Base-by-base conservation (phyloP, 495 filamentous ascomycete species). In the Neurospora tetrasperma region DNA sequence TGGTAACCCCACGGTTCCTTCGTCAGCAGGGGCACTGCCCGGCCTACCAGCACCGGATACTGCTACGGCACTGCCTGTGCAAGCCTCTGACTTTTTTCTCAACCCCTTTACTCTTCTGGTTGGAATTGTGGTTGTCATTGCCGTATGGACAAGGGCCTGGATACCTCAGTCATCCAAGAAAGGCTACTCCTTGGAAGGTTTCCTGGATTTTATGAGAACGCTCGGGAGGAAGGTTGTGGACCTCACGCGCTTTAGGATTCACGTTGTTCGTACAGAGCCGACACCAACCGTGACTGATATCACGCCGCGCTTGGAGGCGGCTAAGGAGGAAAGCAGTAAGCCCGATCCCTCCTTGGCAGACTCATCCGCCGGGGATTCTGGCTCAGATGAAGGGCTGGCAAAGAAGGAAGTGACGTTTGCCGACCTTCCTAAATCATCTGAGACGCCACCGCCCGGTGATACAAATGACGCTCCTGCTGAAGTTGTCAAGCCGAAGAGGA, bases 401-500 rank as follows among this genome's bases (percentile, higher is more conserved):
- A 62, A 62, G 54, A 62, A 62, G 5, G 31, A 48, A 16, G 74
- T 76, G 8, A 54, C 71, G 1, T 73, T 75, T 69, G 71, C 76
- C n/a, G 74, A 70, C 0, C 72, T 73, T 7, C 38, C 75, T 35
- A 27, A 62, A 5, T 62, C 23, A 8, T 35, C 54, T 14, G 54
- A 62, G 27, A 62, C 11, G 27, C 27, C 54, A 62, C 23, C 11
- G 16, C 35, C 10, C 54, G 79, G 81, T 41, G 81, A 78, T 11
- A 83, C 82, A 2, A 80, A 80, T 23, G 73, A 83, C 27, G 75
- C 76, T 0, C 75, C 77, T 0, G 82, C 83, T 7, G 81, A 85
- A 66, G 75, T 80, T 8, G 82, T 79, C 46, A 80, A 83, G 70
- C 77, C 90, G 41, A 94, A 94, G 83, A 96, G 94, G 83, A 96